Base-by-base conservation (phyloP, 257 asterid species). In the Striga asiatica region DNA sequence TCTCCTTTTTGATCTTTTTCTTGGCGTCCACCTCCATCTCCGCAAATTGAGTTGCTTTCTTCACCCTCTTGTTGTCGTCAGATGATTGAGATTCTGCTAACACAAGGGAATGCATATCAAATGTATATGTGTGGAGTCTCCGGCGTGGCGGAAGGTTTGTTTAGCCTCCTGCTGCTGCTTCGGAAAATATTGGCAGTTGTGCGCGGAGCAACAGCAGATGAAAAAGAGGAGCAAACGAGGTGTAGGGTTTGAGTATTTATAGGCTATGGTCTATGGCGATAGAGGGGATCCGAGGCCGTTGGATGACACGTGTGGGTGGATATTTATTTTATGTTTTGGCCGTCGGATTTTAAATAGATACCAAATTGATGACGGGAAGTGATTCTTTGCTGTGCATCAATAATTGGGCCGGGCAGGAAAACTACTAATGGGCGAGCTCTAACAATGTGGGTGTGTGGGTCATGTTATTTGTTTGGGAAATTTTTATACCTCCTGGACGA, bases 1-100 rank as follows among this genome's bases (percentile, higher is more conserved):
- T 82, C 86, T 79, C 93, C 21, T 81, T 84, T 50, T 72, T 82
- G 32, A 31, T 38, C 71, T 76, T 78, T 32, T 60, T 71, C 73
- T 74, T 73, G 13, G 50, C 70, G 7, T 58, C 62, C 27, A 63
- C 72, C 47, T 63, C 88, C 64, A 71, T 63, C 54, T 70, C 74
- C 10, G 57, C 69, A 21, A 46, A 8, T 19, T 46, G 29, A 4
- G n/a, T n/a, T n/a, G 52, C 52, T 46, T 9, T 11, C 52, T 46
- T 46, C 52, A 21, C 2, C 4, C 50, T 43, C 50, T 20, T 61
- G 29, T 46, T 46, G 27, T 18, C 20, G 4, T 46, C 52, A 11
- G 52, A 46, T 4, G 22, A 20, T n/a, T 46, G 29, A 9, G 52
- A 21, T 8, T 46, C 52, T 1, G 52, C 31, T 21, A 46, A 10